These are phyloP conservation scores for Bisporella sp. DNA, from an alignment of 2,329 filamentous ascomycete genomes.

Conservation along the genomic window DNA sequence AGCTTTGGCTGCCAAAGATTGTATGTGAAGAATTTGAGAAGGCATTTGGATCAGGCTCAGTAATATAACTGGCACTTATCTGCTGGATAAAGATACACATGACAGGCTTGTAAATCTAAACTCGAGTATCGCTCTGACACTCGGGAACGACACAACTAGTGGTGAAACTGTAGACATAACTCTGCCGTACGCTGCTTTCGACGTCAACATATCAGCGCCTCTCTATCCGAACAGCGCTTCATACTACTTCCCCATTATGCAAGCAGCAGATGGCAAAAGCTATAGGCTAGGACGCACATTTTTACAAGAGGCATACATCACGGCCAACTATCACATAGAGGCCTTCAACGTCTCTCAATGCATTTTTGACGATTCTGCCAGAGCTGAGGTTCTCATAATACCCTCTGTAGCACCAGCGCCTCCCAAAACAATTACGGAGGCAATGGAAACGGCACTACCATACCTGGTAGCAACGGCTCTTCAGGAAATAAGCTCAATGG, in stretches of 20 bases:
- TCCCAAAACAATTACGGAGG: too few species aligned
- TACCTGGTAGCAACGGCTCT: too few species aligned
- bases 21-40: too few species aligned
- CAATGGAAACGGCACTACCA: too few species aligned
- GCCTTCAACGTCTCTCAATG: slow-evolving; percentile 23
- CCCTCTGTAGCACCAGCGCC: slow-evolving; percentile 8
- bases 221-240: slow-evolving; percentile 12
- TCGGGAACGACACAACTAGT: slow-evolving; percentile 15
- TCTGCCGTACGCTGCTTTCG: slow-evolving; percentile 23
- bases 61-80: slow-evolving; percentile 18
- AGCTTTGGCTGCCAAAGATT: slow-evolving; percentile 6
- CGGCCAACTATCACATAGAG: slow-evolving; percentile 20
- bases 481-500: too few species aligned
- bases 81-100: slow-evolving; percentile 24
- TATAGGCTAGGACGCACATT: slow-evolving; percentile 24
- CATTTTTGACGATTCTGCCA: slow-evolving; percentile 12
- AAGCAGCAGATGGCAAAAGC: slow-evolving; percentile 12
- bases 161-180: slow-evolving; percentile 17
- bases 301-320: slow-evolving; percentile 25
- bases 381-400: slow-evolving; percentile 10
- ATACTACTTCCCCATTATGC: slow-evolving; percentile 22
- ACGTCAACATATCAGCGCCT: slow-evolving; percentile 16
- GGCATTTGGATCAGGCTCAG: too few species aligned
- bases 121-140: slow-evolving; percentile 24
- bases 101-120: slow-evolving; percentile 19